Base-by-base conservation (phyloP, 306 rosid genomes). In the Medicago arabica region DNA sequence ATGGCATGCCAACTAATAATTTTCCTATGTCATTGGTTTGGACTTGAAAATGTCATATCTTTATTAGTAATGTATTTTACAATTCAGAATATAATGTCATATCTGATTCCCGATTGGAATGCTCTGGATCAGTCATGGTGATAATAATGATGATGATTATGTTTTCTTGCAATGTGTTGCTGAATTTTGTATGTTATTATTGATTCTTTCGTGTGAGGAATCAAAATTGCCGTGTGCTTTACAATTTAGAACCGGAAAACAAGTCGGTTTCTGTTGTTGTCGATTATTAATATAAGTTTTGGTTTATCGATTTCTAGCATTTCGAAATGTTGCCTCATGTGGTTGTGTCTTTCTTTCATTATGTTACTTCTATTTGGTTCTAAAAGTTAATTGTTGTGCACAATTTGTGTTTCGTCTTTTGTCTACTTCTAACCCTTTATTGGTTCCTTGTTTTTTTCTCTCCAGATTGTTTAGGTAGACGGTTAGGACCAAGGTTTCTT, bases 401-500 rank as follows among this genome's bases (percentile, higher is more conserved):
- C 49, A 39, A 21, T 12, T 60, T 67, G 14, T 0, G 13, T 57
- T 19, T 44, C 46, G 46, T 75, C 75, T 57, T 57, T 54, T 61
- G 55, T 67, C 69, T 19, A 46, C 43, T 53, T 73, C 47, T 72
- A 58, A 79, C 49, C 49, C 16, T 61, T 82, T 75, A 87, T 78
- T 81, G 79, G 14, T 39, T 74, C 17, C 73, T 60, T 73, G 69
- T 39, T 13, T 83, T 77, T 73, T 70, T 74, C 73, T 69, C 77
- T 83, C 78, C 92, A 96, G 99, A 87, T 86, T 96, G 99, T 88
- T 88, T 96, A 86, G 99, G 99, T 82, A 92, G 99, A 87, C 97
- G 98, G 75, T 82, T 90, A 80, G 98, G 99, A 86, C 99, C 98
- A 69, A 84, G 86, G 86, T 81, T 96, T 83, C 97, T 92, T 81